Evolutionary conservation across 352 stramenopile genomes (phyloP), one percentile per base, ranked within the genome.

Genomic region (Peronospora farinosa): DNA sequence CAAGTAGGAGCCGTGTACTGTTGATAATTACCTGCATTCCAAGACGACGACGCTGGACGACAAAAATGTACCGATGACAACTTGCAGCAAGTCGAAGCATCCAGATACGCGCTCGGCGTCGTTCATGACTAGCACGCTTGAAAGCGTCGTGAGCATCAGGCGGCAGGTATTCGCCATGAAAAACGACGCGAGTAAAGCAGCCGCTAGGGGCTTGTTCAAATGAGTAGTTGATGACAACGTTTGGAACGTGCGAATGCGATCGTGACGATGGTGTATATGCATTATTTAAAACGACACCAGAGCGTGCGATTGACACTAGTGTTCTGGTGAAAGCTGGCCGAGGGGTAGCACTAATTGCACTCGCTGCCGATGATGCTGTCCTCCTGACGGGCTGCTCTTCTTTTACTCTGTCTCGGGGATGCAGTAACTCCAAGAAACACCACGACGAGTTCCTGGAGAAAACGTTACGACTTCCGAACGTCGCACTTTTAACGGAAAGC

Each of bases 1-100:
- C 61, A 35, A 72, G 42, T 16, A 51, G 57, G 9, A 69, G 50
- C 1, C 52, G 53, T 28, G 64, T 67, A 39, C 60, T 54, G 12
- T 64, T 57, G 15, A 71, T 49, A 25, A 75, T 50, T 30, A 82
- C 65, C 43, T 82, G 60, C 53, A 72, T 72, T 8, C 73, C 65
- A 46, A 84, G 66, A 15, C 73, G 65, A 28, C 65, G 64, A 17
- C 73, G 65, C 11, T 59, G 60, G 13, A 74, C 63, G 27, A 84
- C 58, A 2, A 67, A 47, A 32, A 78, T 42, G 38, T 74, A 63
- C 2, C 65, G 67, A 28, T 67, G 62, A n/a, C 57, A 70, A 47
- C 48, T 67, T n/a, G 51, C 57, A 46, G 62, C 62, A 40, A 67
- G 52, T 13, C 52, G 62, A 19, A 70, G 40, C 12, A 70, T 23